Evolutionary conservation across 257 asterid genomes (phyloP), one percentile per base, ranked within the genome.

Genomic region (Sherardia arvensis): DNA sequence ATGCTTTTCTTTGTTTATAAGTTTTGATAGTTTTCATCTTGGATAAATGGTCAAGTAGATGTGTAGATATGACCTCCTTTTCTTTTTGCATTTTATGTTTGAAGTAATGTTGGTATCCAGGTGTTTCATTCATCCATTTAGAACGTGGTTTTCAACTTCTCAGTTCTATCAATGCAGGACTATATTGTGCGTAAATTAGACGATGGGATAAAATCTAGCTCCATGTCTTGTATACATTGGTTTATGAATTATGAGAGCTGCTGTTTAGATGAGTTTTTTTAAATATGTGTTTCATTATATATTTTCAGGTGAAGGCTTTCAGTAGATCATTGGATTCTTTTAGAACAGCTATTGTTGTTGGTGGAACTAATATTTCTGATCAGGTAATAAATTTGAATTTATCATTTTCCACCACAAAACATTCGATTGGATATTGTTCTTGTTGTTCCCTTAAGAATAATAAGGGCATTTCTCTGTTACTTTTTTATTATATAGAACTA

Each of bases 321-420:
- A 80, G 95, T 63, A 78, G 67, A 84, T 87, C 95, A 59, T 70
- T 85, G 85, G 88, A 83, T 59, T 80, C 83, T 54, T 85, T 85
- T 64, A 87, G 57, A 78, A 85, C 92, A n/a, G 86, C 95, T 73
- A 87, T 84, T 69, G 88, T 87, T 65, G 95, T 87, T 40, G 97
- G 97, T 61, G 97, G 97, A 66, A 87, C 92, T 33, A 87, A 87
- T 75, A 90, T 90, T 60, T 71, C 88, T 57, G 94, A 85, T 70
- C 97, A 90, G 92, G 95, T 87, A 40, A 65, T 69, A 20, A 25
- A 36, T 61, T 62, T 20, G 54, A 23, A 62, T 71, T n/a, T 12
- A 32, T 59, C 4, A 40, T 58, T 34, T 47, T 27, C 7, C 45
- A 14, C 22, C 22, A 4, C 17, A 5, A 8, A 7, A 20, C 8